phyloP scores from a whole-genome alignment of 2,329 filamentous ascomycete genomes.

The Pyricularia sp. region DNA sequence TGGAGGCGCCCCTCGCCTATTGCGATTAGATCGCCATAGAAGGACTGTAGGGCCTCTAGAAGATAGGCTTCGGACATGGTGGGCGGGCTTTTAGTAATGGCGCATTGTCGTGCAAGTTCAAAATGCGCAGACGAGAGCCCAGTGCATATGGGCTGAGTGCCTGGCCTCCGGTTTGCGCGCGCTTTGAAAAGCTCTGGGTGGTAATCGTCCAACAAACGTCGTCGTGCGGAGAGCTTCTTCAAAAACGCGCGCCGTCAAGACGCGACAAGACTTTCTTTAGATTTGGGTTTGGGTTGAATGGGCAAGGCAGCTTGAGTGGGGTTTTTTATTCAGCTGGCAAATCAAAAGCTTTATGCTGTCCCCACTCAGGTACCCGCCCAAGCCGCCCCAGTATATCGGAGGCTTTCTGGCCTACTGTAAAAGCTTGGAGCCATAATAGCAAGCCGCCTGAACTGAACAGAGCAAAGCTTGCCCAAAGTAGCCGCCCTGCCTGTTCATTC shows the following conservation, averaged over 20 bases:
- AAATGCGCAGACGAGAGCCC: background rate
- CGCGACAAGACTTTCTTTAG: background rate
- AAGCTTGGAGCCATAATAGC: too few species aligned
- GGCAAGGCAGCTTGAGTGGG: background rate
- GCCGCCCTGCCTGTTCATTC: background rate
- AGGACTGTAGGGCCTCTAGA: conserved; percentile 68
- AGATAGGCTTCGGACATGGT: conserved; percentile 66
- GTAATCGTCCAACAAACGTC: background rate
- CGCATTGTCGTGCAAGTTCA: background rate
- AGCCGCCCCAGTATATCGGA: background rate
- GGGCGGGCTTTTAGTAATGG: conserved; percentile 12
- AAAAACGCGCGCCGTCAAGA: background rate
- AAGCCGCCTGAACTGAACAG: too few species aligned
- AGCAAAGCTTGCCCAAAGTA: background rate
- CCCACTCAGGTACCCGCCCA: background rate
- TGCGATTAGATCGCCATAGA: conserved; percentile 77
- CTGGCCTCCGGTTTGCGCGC: background rate
- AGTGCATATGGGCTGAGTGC: background rate
- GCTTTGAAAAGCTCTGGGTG: background rate
- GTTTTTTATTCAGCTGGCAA: background rate
- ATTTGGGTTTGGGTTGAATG: background rate
- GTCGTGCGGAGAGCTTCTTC: background rate
- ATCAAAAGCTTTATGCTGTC: background rate
- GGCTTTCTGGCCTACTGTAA: too few species aligned
- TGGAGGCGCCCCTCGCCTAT: conserved; percentile 59